A percentile compares a stretch with the other conserved stretches of the same genome.
phyloP scores from a whole-genome alignment of 352 stramenopile genomes.

The Phytophthora chlamydospora region DNA sequence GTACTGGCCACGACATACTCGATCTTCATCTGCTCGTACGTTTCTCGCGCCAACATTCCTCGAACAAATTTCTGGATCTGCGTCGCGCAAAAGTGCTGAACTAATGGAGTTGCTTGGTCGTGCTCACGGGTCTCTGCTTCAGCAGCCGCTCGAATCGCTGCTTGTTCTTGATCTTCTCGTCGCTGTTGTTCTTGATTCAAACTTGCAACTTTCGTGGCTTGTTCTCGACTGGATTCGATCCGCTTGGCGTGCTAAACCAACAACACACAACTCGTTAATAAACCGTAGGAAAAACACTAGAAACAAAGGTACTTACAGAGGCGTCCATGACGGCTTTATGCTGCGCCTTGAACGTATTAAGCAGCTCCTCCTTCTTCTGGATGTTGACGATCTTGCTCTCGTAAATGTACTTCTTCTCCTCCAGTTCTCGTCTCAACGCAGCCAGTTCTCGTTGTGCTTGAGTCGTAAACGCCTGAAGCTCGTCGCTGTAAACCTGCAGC shows the following conservation, averaged over 20 bases:
- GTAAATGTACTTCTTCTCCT: constrained; percentile 64
- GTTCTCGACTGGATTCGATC: constrained; percentile 20
- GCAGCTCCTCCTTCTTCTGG: constrained; percentile 71
- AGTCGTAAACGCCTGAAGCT: constrained; percentile 51
- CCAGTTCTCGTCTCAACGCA: constrained; percentile 46
- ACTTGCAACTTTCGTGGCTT: constrained; percentile 13
- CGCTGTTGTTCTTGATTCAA: constrained; percentile 38
- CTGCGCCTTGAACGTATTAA: constrained; percentile 72
- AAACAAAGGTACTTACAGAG: constrained; percentile 14
- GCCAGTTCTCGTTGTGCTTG: constrained; percentile 48
- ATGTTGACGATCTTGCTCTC: constrained; percentile 56
- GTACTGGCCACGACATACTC: constrained; percentile 75
- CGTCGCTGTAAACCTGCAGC: constrained; percentile 56
- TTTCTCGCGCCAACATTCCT: constrained; percentile 67
- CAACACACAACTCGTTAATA: background rate
- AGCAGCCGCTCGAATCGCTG: constrained; percentile 3
- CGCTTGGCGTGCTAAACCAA: constrained; percentile 25
- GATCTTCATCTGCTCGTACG: constrained; percentile 64
- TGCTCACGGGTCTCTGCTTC: constrained; percentile 21
- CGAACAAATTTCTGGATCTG: constrained; percentile 80
- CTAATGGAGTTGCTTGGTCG: constrained; percentile 34
- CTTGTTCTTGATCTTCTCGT: constrained; percentile 35
- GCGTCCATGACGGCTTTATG: constrained; percentile 60
- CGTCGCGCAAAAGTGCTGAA: constrained; percentile 76
- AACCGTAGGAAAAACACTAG: background rate